Conservation (phyloP, 2,329 filamentous ascomycete genomes). For the Colletotrichum paranaense region DNA sequence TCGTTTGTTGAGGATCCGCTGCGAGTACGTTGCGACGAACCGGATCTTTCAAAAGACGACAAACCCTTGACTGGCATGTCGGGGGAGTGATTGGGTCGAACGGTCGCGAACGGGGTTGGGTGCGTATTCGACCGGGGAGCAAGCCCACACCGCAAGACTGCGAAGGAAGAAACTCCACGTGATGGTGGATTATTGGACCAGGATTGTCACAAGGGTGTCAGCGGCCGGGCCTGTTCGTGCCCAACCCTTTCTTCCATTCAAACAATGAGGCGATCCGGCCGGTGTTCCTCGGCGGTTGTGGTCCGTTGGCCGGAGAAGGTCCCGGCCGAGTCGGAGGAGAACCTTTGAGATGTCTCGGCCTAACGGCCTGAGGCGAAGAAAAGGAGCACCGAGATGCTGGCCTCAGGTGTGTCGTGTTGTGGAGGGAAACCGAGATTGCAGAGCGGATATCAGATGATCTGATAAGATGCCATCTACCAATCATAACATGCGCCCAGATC, state of each 20-base stretch:
- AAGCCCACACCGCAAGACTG: conserved; percentile 30
- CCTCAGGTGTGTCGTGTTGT: background rate
- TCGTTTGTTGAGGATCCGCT: conserved; percentile 22
- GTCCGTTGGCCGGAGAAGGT: background rate
- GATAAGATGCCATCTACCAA: conserved; percentile 14
- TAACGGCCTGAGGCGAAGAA: background rate
- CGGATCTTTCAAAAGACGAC: conserved; percentile 8
- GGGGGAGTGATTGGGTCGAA: conserved; percentile 20
- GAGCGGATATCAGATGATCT: conserved; percentile 19
- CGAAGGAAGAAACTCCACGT: conserved; percentile 14
- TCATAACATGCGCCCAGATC: background rate
- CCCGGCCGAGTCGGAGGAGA: conserved; percentile 3
- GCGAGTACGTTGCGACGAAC: conserved; percentile 9
- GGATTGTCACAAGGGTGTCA: conserved; percentile 5
- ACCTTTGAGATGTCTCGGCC: background rate
- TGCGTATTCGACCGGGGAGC: background rate
- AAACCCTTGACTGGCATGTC: background rate
- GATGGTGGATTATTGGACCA: background rate
- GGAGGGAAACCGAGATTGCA: background rate
- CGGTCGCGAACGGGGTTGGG: conserved; percentile 8
- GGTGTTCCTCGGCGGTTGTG: background rate
- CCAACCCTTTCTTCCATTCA: conserved; percentile 7
- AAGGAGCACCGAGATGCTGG: background rate
- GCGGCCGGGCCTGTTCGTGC: conserved; percentile 16
- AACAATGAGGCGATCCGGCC: background rate